phyloP scores from a whole-genome alignment of 2,329 filamentous ascomycete species.

The Pyricularia grisea region DNA sequence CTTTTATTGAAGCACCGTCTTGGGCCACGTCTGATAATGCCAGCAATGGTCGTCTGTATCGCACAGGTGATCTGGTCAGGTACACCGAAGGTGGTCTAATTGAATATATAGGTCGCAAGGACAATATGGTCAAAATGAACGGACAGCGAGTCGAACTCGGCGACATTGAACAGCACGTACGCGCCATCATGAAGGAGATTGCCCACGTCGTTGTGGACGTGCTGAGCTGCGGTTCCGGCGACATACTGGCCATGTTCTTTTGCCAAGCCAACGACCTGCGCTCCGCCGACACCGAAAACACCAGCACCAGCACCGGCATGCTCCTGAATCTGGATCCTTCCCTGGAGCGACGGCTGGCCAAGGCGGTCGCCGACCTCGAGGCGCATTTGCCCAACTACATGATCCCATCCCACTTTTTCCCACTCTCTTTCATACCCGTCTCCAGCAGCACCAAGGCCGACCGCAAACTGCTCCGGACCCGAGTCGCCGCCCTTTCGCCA shows the following conservation, averaged over 20 bases:
- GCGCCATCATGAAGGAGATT: neutral
- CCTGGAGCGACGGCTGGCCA: neutral
- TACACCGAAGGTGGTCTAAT: neutral
- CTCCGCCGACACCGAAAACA: neutral
- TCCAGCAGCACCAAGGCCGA: conserved; percentile 20
- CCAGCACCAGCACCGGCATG: neutral
- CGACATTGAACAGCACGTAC: conserved; percentile 6
- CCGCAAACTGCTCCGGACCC: conserved; percentile 12
- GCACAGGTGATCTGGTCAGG: conserved; percentile 7
- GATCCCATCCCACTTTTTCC: neutral
- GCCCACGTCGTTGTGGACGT: neutral
- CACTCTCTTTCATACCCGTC: neutral
- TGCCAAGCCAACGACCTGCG: neutral
- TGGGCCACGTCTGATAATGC: neutral
- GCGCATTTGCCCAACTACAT: neutral
- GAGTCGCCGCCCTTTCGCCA: neutral
- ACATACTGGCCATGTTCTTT: neutral
- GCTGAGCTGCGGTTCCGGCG: neutral
- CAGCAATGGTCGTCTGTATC: conserved; percentile 8
- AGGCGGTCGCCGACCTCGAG: neutral
- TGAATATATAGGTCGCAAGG: neutral
- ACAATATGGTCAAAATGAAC: conserved; percentile 2
- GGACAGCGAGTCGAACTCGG: conserved; percentile 4
- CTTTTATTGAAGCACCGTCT: conserved; percentile 1
- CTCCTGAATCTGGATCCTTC: neutral